phyloP scores from a whole-genome alignment of 2,329 filamentous ascomycete genomes.

The Grosmannia clavigera region DNA sequence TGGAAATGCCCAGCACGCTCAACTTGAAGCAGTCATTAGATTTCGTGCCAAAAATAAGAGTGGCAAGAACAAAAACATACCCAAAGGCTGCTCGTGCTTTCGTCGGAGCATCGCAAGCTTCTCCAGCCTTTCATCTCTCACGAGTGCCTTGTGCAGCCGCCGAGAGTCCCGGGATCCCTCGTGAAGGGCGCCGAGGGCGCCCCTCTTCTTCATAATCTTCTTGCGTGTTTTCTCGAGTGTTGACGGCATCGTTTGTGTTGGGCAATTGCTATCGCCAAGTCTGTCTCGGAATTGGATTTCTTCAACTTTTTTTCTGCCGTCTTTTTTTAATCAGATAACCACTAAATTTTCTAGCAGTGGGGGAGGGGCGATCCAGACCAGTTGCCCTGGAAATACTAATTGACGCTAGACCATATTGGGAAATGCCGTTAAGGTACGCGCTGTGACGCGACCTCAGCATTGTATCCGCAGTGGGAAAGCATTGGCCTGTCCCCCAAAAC shows the following conservation, averaged over 20 bases:
- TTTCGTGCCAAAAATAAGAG: background rate
- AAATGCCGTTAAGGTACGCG: constrained; percentile 4
- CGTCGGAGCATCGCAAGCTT: constrained; percentile 56
- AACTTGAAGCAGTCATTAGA: constrained; percentile 3
- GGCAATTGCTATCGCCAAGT: background rate
- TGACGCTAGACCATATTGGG: constrained; percentile 5
- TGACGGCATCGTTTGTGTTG: constrained; percentile 49
- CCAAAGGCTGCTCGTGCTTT: constrained; percentile 61
- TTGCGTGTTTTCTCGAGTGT: constrained; percentile 76
- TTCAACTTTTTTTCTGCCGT: background rate
- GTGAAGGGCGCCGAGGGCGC: constrained; percentile 63
- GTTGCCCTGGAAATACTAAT: constrained; percentile 13
- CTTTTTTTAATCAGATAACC: constrained; percentile 2
- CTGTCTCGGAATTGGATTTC: background rate
- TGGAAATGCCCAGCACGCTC: constrained; percentile 26
- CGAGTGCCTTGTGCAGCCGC: constrained; percentile 64
- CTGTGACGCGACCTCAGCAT: constrained; percentile 7
- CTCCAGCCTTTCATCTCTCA: constrained; percentile 71
- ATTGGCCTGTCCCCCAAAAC: background rate
- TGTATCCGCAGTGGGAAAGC: background rate
- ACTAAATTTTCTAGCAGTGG: constrained; percentile 2
- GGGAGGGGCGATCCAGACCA: constrained; percentile 5
- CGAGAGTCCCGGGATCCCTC: constrained; percentile 80
- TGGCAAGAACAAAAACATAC: constrained; percentile 32
- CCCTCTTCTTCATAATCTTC: constrained; percentile 69